Evolutionary conservation across 2,329 filamentous ascomycete genomes (phyloP), one percentile per base, ranked within the genome.

Genomic region (Fonsecaea multimorphosa): DNA sequence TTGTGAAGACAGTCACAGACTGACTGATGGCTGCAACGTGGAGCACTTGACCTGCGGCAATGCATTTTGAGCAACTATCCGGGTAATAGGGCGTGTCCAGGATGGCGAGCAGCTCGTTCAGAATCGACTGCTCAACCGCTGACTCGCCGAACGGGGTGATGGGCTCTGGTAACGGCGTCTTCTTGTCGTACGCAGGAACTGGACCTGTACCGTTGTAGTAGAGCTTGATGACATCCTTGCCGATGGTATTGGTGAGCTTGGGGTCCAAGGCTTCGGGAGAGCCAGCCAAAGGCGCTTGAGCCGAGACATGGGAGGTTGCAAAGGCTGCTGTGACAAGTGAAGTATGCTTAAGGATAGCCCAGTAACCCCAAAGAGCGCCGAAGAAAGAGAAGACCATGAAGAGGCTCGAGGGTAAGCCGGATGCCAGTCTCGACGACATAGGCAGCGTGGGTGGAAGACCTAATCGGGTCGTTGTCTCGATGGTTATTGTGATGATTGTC

Each of bases 141-240:
- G 38, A 57, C 60, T 52, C 40, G 22, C 63, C 63, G 22, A 71
- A 40, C 5, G 71, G 71, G 8, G 72, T 72, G 34, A 72, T 70
- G 1, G 72, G 61, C 19, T 58, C 55, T 32, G 72, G 72, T 52
- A 67, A 44, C 5, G 72, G 71, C 19, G 72, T 70, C 14, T 59
- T 66, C 34, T 65, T 55, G 49, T 72, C 65, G 34, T 72, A 72
- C 7, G 61, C 65, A 51, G 72, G 72, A 3, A 72, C 68, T 9
- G 69, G 63, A 2, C 72, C 72, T 27, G 70, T 60, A 38, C 71
- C 72, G 66, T 73, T 73, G 66, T 73, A 73, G 46, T 72, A 72
- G 24, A 72, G 67, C 2, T 60, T 70, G 38, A 70, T 71, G 27
- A 67, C 57, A 52, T 67, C 71, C 16, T 67, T 59, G 12, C 52